Evolutionary conservation across 2,329 filamentous ascomycete species (phyloP).

Genomic region (Periconia sp.): DNA sequence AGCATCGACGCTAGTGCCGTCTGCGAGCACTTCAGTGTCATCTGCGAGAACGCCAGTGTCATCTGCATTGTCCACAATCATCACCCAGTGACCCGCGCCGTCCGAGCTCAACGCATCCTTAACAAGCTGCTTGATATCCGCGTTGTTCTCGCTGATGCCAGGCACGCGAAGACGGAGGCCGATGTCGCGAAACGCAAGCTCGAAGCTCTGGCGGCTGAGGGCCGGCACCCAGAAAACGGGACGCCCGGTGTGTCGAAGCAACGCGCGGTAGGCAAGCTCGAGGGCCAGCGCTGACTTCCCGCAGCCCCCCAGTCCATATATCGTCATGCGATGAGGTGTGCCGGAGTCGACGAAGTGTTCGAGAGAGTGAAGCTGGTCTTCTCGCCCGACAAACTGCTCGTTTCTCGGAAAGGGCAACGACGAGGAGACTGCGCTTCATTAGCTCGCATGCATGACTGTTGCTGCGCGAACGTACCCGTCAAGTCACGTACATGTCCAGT

Average conservation of each 20-base stretch:
- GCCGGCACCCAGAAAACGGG: constrained; percentile 21
- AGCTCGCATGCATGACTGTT: constrained; percentile 6
- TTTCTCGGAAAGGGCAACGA: constrained; percentile 15
- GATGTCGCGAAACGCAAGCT: constrained; percentile 19
- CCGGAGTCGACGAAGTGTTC: constrained; percentile 6
- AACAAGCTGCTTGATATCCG: constrained; percentile 42
- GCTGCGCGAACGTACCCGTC: constrained; percentile 8
- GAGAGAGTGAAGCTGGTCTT: constrained; percentile 12
- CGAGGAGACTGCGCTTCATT: constrained; percentile 12
- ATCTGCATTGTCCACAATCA: constrained; percentile 52
- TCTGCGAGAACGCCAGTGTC: too few relatives aligned
- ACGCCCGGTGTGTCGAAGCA: constrained; percentile 19
- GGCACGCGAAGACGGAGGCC: constrained; percentile 13
- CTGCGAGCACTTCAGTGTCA: constrained; percentile 33
- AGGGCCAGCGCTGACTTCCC: constrained; percentile 29
- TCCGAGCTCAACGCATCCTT: constrained; percentile 34
- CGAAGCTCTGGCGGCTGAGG: constrained; percentile 21
- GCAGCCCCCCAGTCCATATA: constrained; percentile 18
- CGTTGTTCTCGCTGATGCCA: constrained; percentile 27
- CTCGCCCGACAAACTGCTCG: constrained; percentile 16
- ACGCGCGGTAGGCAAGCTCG: constrained; percentile 42
- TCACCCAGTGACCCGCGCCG: constrained; percentile 39
- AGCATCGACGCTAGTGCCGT: not conserved
- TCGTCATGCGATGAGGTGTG: constrained; percentile 11
- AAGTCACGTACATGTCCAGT: constrained; percentile 8